Evolutionary conservation across 805 yeast genomes (phyloP).

Genomic region (Saccharomycodes ludwigii): DNA sequence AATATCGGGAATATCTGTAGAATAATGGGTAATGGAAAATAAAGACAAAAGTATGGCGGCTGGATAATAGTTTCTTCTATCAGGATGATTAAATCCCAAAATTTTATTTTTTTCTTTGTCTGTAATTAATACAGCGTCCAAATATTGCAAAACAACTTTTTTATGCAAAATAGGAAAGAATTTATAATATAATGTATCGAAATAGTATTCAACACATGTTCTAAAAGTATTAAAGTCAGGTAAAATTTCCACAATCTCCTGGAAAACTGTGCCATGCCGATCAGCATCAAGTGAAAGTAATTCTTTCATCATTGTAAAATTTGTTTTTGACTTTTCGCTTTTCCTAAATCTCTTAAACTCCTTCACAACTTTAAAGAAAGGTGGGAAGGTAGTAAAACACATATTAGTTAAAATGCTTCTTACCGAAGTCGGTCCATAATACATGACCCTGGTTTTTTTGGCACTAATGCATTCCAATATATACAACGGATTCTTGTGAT

Average conservation of each 20-base stretch:
- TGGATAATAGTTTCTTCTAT: slow-evolving; percentile 17
- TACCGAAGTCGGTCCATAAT: slow-evolving; percentile 22
- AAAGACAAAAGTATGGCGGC: slow-evolving; percentile 18
- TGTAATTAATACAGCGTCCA: slow-evolving; percentile 6
- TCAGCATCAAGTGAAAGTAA: slow-evolving; percentile 7
- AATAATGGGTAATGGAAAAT: slow-evolving; percentile 10
- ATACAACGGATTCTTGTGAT: slow-evolving; percentile 8
- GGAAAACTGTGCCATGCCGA: slow-evolving; percentile 1
- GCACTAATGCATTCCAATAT: slow-evolving; percentile 8
- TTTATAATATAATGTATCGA: slow-evolving; percentile 12
- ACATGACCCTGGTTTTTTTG: slow-evolving; percentile 12
- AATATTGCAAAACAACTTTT: slow-evolving; percentile 4
- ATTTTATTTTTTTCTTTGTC: slow-evolving; percentile 2
- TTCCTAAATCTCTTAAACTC: slow-evolving; percentile 16
- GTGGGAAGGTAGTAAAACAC: slow-evolving; percentile 7
- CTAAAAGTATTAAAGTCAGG: slow-evolving; percentile 15
- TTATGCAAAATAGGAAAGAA: slow-evolving; percentile 7
- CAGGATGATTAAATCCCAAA: slow-evolving; percentile 2
- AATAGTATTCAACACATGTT: slow-evolving; percentile 10
- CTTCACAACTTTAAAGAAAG: slow-evolving; percentile 14
- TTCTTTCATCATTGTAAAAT: slow-evolving; percentile 12
- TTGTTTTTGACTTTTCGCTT: slow-evolving; percentile 12
- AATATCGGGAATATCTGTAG: slow-evolving; percentile 10
- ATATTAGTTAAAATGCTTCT: too few relatives aligned
- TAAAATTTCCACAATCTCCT: slow-evolving; percentile 8